Percentiles rank a stretch among this genome's conserved stretches.
Conservation (phyloP, 768 basidiomycete species). For the Cystofilobasidium capitatum region DNA sequence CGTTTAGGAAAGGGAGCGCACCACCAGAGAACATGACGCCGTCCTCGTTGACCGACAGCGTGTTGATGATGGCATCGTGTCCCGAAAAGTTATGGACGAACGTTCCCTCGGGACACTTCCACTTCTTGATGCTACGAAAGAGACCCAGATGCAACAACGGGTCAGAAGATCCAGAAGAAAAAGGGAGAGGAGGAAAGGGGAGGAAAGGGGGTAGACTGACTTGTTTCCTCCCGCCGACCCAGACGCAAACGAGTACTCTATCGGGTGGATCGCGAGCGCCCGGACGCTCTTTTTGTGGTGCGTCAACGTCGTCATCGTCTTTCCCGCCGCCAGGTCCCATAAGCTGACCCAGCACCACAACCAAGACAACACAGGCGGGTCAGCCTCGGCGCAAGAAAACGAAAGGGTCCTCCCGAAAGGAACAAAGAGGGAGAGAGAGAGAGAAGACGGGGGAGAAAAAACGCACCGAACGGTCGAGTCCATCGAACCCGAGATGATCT, state of each 20-base stretch:
- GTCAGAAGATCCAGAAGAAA: neutral
- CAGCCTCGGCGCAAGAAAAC: neutral
- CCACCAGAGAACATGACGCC: slow-evolving; percentile 97
- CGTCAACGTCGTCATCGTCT: slow-evolving; percentile 91
- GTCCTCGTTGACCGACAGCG: slow-evolving; percentile 82
- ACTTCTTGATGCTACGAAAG: slow-evolving; percentile 73
- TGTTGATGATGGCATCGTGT: slow-evolving; percentile 96
- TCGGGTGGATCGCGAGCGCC: slow-evolving; percentile 85
- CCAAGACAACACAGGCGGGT: neutral
- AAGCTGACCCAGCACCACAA: slow-evolving; percentile 55
- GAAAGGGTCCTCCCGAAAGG: slow-evolving; percentile 20
- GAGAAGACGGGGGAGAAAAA: neutral
- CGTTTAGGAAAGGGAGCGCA: slow-evolving; percentile 41
- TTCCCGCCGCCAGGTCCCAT: slow-evolving; percentile 97
- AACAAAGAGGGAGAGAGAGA: no score
- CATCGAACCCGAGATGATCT: slow-evolving; percentile 97
- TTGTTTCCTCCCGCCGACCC: slow-evolving; percentile 98
- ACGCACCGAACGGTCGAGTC: slow-evolving; percentile 83
- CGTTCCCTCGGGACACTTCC: slow-evolving; percentile 92
- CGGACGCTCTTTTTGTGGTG: slow-evolving; percentile 99
- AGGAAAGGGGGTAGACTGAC: slow-evolving; percentile 29
- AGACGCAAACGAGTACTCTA: slow-evolving; percentile 90
- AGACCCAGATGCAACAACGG: neutral
- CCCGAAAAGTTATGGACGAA: slow-evolving; percentile 96
- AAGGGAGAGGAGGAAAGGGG: neutral